Conservation (phyloP, 2,329 filamentous ascomycete species). For the Exophiala phaeomuriformis region DNA sequence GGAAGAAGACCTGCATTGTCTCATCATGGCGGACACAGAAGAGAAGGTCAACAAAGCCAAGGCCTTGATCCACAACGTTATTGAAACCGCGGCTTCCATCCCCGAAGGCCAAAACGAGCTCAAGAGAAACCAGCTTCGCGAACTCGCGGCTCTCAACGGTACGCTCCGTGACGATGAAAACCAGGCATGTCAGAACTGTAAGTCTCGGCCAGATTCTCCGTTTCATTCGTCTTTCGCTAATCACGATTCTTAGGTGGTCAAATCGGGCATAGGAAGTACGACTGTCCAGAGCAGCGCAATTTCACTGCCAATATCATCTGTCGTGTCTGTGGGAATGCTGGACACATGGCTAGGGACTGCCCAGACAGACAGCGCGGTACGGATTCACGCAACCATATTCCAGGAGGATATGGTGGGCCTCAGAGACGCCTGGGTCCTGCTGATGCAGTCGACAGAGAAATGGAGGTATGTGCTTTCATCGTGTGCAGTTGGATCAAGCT, state of each 20-base stretch:
- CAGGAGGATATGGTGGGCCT: conserved; percentile 40
- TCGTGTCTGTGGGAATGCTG: conserved; percentile 93
- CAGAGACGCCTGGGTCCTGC: conserved; percentile 65
- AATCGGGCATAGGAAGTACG: conserved; percentile 97
- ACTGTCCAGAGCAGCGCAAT: conserved; percentile 95
- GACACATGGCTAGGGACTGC: conserved; percentile 97
- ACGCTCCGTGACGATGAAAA: conserved; percentile 98
- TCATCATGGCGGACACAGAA: conserved; percentile 99
- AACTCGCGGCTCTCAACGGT: conserved; percentile 96
- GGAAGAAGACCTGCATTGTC: conserved; percentile 96
- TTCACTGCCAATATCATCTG: conserved; percentile 99
- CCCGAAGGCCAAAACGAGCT: conserved; percentile 98
- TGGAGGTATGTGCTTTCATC: conserved; percentile 62
- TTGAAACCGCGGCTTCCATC: conserved; percentile 96
- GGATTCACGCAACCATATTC: conserved; percentile 79
- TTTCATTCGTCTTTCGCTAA: conserved; percentile 47
- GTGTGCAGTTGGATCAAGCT: background rate
- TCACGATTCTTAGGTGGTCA: conserved; percentile 64
- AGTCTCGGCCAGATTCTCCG: conserved; percentile 28
- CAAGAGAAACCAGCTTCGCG: conserved; percentile 95
- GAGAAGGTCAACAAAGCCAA: conserved; percentile 99
- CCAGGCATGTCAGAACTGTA: conserved; percentile 95
- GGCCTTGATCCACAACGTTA: conserved; percentile 95
- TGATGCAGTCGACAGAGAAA: conserved; percentile 85
- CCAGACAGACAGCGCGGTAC: conserved; percentile 85